Evolutionary conservation across 1,284 basidiomycete genomes (phyloP).

Genomic region (Puccinia coronata): DNA sequence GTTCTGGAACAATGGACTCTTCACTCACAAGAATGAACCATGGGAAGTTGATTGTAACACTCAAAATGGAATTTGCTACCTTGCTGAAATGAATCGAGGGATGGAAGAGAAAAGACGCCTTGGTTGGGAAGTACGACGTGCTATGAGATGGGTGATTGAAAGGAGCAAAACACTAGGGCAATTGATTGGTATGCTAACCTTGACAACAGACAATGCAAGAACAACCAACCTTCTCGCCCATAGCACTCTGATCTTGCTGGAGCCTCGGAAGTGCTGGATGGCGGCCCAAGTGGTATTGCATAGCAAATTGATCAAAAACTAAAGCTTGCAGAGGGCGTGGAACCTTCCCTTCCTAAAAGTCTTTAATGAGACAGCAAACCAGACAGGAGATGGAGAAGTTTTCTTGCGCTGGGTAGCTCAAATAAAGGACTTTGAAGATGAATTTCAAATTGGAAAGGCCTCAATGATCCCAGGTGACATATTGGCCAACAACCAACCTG

Average conservation of each 20-base stretch:
- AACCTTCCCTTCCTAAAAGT: not conserved
- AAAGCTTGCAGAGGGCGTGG: not conserved
- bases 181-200: not conserved
- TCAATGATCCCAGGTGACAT: not conserved
- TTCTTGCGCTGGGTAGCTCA: not conserved
- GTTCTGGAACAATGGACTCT: conserved; percentile 32
- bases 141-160: conserved; percentile 12
- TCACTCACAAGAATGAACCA: not conserved
- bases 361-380: not conserved
- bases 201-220: not conserved
- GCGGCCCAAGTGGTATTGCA: not conserved
- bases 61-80: conserved; percentile 2
- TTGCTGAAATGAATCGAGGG: not conserved
- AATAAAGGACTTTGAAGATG: not conserved
- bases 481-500: not conserved
- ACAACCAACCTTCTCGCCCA: not conserved
- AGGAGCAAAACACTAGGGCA: not conserved
- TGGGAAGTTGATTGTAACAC: conserved; percentile 4
- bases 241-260: not conserved
- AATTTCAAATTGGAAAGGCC: not conserved
- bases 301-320: not conserved
- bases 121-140: conserved; percentile 19
- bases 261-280: not conserved
- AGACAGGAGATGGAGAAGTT: not conserved
- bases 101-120: not conserved